These are phyloP conservation scores for Aureobasidium sp. DNA, from an alignment of 2,329 filamentous ascomycete species.

Conservation along the genomic window DNA sequence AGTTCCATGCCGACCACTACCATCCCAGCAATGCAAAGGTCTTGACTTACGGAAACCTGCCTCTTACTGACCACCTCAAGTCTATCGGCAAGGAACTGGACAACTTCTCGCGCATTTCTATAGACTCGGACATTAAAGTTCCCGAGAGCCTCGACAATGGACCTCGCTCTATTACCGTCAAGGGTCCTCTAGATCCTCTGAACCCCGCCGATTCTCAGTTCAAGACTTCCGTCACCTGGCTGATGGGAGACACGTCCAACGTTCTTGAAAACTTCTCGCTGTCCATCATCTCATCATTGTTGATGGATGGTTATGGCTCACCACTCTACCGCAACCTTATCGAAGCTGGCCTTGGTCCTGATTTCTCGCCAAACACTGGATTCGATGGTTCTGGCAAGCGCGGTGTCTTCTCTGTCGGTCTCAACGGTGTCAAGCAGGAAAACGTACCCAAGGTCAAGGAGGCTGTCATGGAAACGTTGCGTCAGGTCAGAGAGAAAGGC, in stretches of 20 bases:
- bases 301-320: conserved; percentile 93
- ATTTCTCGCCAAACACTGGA: conserved; percentile 91
- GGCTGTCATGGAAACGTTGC: conserved; percentile 65
- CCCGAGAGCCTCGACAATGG: conserved; percentile 65
- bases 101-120: conserved; percentile 62
- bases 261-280: conserved; percentile 84
- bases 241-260: conserved; percentile 74
- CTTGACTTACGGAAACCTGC: conserved; percentile 92
- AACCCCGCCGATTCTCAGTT: conserved; percentile 79
- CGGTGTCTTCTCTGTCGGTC: conserved; percentile 81
- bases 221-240: conserved; percentile 92
- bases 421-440: conserved; percentile 79
- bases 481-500: conserved; percentile 62
- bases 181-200: conserved; percentile 79
- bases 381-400: conserved; percentile 72
- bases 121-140: conserved; percentile 65
- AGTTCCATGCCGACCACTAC: conserved; percentile 88
- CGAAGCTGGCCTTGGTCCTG: conserved; percentile 80
- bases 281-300: conserved; percentile 69
- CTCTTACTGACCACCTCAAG: conserved; percentile 69
- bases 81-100: conserved; percentile 70
- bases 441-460: conserved; percentile 72
- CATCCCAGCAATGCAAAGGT: conserved; percentile 96
- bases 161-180: conserved; percentile 61
- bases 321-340: conserved; percentile 84